phyloP scores from a whole-genome alignment of 805 yeast species.

The Komagataella pastoris region DNA sequence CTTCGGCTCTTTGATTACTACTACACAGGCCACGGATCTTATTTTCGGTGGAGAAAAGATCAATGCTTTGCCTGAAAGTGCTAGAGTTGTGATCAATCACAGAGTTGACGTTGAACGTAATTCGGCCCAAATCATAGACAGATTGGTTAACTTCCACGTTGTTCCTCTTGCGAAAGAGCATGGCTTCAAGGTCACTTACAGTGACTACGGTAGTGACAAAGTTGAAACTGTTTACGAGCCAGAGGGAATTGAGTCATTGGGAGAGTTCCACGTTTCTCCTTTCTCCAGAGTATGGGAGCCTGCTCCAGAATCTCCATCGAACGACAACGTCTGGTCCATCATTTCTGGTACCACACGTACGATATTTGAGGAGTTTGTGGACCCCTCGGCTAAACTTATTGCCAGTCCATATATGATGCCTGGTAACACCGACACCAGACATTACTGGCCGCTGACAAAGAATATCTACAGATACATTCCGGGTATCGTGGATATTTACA shows the following conservation, averaged over 20 bases:
- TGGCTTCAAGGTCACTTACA: constrained; percentile 29
- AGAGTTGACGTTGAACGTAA: constrained; percentile 46
- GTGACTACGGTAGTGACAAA: constrained; percentile 15
- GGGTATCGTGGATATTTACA: constrained; percentile 7
- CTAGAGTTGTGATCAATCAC: constrained; percentile 39
- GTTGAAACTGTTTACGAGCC: constrained; percentile 11
- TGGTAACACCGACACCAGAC: constrained; percentile 50
- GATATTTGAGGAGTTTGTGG: constrained; percentile 10
- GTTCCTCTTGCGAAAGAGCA: constrained; percentile 27
- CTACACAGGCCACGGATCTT: constrained; percentile 55
- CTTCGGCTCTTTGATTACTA: constrained; percentile 30
- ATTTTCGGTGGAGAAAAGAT: constrained; percentile 59
- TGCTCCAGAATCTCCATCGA: constrained; percentile 23
- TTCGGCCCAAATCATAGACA: constrained; percentile 25
- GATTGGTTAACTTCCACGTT: constrained; percentile 10
- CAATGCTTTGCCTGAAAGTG: constrained; percentile 61
- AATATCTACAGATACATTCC: constrained; percentile 48
- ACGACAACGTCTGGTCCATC: constrained; percentile 22
- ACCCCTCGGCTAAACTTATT: neutral
- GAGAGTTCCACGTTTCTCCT: constrained; percentile 25
- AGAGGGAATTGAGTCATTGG: constrained; percentile 12
- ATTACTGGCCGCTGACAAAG: constrained; percentile 41
- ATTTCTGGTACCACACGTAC: constrained; percentile 38
- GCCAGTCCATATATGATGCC: constrained; percentile 15
- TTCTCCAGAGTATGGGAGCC: constrained; percentile 16